Percentiles rank a stretch among this genome's conserved stretches.
Conservation (phyloP, 495 filamentous ascomycete species). For the Ascobolus immersus region DNA sequence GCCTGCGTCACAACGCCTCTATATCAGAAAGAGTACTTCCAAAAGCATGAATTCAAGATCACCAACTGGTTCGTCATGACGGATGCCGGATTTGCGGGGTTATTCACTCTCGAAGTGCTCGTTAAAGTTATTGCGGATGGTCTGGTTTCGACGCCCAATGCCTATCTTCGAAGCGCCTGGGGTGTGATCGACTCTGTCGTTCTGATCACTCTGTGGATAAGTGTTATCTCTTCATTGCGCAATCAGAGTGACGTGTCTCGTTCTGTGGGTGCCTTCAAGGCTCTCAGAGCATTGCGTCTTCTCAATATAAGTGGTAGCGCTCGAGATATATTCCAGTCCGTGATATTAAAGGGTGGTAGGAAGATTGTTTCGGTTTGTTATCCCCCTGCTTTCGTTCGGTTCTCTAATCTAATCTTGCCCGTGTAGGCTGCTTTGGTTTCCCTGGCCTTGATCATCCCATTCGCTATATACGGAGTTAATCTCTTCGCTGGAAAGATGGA, state of each 20-base stretch:
- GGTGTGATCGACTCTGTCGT: slow-evolving; percentile 89
- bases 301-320: slow-evolving; percentile 93
- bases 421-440: slow-evolving; percentile 64
- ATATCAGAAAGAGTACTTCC: slow-evolving; percentile 67
- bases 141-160: slow-evolving; percentile 91
- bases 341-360: slow-evolving; percentile 77
- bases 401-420: slow-evolving; percentile 3
- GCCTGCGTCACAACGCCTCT: slow-evolving; percentile 86
- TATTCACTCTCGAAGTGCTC: slow-evolving; percentile 67
- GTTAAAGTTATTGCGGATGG: slow-evolving; percentile 95
- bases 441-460: slow-evolving; percentile 77
- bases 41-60: slow-evolving; percentile 24
- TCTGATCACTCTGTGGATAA: slow-evolving; percentile 85
- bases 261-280: slow-evolving; percentile 91
- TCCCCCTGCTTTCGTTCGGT: background rate
- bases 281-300: slow-evolving; percentile 70
- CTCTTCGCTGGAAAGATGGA: slow-evolving; percentile 67
- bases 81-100: slow-evolving; percentile 63
- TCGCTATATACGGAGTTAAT: slow-evolving; percentile 84
- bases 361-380: slow-evolving; percentile 45
- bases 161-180: slow-evolving; percentile 90
- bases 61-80: slow-evolving; percentile 83
- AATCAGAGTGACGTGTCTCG: slow-evolving; percentile 59
- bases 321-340: slow-evolving; percentile 83
- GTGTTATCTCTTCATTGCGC: slow-evolving; percentile 55